These are phyloP conservation scores for Magnaporthiopsis rhizophila DNA, from an alignment of 2,329 filamentous ascomycete genomes.

Conservation along the genomic window DNA sequence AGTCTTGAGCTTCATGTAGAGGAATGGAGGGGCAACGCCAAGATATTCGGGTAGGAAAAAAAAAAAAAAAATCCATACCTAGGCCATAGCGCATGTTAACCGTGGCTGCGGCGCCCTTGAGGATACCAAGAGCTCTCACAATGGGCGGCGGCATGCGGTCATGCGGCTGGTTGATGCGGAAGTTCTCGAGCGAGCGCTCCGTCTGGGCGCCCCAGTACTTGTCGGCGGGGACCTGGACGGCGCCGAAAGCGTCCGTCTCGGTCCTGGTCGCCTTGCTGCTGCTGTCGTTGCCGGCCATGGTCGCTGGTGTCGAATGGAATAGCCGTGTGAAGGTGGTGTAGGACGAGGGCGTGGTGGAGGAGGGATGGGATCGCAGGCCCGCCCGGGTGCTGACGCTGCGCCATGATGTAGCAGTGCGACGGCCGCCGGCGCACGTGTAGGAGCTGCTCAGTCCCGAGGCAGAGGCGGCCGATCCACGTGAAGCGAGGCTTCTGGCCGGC, in stretches of 20 bases:
- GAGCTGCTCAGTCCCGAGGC: background rate
- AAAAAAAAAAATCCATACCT: conserved; percentile 39
- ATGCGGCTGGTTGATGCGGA: conserved; percentile 98
- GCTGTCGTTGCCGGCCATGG: conserved; percentile 6
- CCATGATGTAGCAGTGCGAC: background rate
- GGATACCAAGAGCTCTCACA: conserved; percentile 86
- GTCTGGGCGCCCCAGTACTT: conserved; percentile 99
- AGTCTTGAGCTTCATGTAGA: background rate
- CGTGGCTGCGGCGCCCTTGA: conserved; percentile 91
- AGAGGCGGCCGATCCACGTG: background rate
- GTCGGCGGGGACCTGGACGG: conserved; percentile 83
- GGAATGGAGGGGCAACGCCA: background rate
- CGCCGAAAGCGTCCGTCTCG: conserved; percentile 96
- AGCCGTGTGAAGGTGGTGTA: background rate
- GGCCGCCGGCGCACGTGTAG: background rate
- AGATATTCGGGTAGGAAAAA: background rate
- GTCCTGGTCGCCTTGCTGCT: conserved; percentile 49
- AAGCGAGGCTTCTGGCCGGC: background rate
- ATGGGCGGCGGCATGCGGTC: conserved; percentile 96
- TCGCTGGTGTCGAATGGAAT: conserved; percentile 5
- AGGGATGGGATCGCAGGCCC: background rate
- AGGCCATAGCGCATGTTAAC: conserved; percentile 95
- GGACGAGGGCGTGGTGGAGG: background rate
- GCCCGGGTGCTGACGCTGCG: background rate
- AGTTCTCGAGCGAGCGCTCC: conserved; percentile 92